phyloP scores from a whole-genome alignment of 805 yeast genomes.

The Kuraishia hungarica region DNA sequence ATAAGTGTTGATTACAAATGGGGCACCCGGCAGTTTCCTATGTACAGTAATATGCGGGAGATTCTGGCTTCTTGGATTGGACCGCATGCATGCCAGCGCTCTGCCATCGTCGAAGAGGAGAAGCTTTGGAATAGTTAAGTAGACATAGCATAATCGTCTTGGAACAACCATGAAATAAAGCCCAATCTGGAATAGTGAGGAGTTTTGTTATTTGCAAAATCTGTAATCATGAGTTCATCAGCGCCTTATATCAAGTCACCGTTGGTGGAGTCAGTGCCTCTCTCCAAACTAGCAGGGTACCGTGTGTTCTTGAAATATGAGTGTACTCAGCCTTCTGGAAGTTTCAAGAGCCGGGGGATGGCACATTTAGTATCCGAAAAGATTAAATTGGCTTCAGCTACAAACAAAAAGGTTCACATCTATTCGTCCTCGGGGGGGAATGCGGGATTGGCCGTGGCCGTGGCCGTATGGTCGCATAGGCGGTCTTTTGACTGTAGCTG shows the following conservation, averaged over 20 bases:
- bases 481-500: conserved; percentile 28
- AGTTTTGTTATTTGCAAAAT: background rate
- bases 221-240: background rate
- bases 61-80: no score
- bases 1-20: no score
- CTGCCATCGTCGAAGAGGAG: no score
- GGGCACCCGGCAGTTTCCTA: no score
- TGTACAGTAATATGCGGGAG: no score
- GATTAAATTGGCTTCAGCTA: conserved; percentile 18
- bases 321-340: conserved; percentile 46
- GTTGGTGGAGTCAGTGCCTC: conserved; percentile 6
- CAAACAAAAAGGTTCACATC: conserved; percentile 26
- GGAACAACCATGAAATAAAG: no score
- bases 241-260: conserved; percentile 6
- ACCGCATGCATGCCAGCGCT: no score
- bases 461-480: conserved; percentile 24
- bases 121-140: no score
- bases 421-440: conserved; percentile 50
- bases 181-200: no score
- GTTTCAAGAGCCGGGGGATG: conserved; percentile 49
- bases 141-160: no score
- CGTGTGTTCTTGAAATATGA: conserved; percentile 31
- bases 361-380: conserved; percentile 34
- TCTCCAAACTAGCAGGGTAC: conserved; percentile 3
- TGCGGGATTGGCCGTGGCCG: conserved; percentile 48